A percentile compares a stretch with the other conserved stretches of the same genome.
Conservation (phyloP, 306 rosid genomes). For the Malus sylvestris region DNA sequence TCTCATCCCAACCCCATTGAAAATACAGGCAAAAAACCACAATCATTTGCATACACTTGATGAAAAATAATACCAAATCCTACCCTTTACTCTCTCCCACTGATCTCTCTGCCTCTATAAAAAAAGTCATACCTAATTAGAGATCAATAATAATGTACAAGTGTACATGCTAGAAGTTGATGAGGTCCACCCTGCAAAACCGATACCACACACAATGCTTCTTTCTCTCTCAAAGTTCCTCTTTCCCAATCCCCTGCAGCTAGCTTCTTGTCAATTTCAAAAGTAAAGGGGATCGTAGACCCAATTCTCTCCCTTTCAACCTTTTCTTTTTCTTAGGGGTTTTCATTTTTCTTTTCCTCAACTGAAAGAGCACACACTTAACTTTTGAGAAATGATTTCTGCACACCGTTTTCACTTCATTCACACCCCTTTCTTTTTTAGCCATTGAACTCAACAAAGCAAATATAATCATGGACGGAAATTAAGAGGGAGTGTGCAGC, state of each 20-base stretch:
- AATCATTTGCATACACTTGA: conserved; percentile 7
- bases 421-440: neutral
- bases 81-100: neutral
- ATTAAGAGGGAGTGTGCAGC: neutral
- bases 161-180: conserved; percentile 16
- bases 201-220: conserved; percentile 14
- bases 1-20: conserved; percentile 1
- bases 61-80: conserved; percentile 20
- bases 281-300: conserved; percentile 19
- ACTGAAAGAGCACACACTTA: conserved; percentile 9
- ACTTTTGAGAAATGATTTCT: neutral
- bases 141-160: conserved; percentile 38
- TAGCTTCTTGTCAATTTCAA: conserved; percentile 13
- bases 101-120: conserved; percentile 5
- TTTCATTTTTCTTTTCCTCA: conserved; percentile 1
- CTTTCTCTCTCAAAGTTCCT: conserved; percentile 25
- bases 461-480: neutral
- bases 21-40: conserved; percentile 15
- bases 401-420: neutral
- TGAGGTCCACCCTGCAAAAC: conserved; percentile 18
- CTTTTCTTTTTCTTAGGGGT: neutral
- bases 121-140: conserved; percentile 48
- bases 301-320: conserved; percentile 5
- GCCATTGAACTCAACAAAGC: neutral
- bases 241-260: conserved; percentile 8